phyloP scores from a whole-genome alignment of 2,329 filamentous ascomycete species.

The Colletotrichum shisoi region DNA sequence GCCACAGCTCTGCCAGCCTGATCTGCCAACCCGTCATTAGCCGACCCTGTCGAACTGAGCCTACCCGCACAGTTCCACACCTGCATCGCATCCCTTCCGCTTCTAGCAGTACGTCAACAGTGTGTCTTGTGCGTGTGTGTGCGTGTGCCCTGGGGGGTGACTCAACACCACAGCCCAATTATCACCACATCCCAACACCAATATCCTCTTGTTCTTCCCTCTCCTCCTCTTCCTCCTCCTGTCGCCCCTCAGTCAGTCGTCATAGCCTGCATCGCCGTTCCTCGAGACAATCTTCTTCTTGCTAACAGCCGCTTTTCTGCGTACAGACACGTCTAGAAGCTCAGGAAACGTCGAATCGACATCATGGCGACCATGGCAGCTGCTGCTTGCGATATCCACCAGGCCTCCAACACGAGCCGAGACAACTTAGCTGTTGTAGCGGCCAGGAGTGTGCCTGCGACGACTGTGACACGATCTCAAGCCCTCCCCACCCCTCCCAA shows the following conservation, averaged over 20 bases:
- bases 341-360: slow-evolving; percentile 46
- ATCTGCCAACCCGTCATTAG: slow-evolving; percentile 42
- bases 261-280: not conserved
- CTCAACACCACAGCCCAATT: slow-evolving; percentile 34
- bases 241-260: not conserved
- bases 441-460: slow-evolving; percentile 68
- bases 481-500: slow-evolving; percentile 89
- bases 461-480: slow-evolving; percentile 64
- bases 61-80: slow-evolving; percentile 42
- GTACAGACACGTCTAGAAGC: slow-evolving; percentile 58
- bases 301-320: slow-evolving; percentile 47
- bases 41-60: slow-evolving; percentile 33
- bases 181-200: slow-evolving; percentile 40
- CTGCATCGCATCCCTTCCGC: slow-evolving; percentile 41
- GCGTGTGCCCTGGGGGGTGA: slow-evolving; percentile 21
- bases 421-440: slow-evolving; percentile 78
- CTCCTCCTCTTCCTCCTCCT: slow-evolving; percentile 2
- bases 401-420: slow-evolving; percentile 65
- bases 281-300: slow-evolving; percentile 1
- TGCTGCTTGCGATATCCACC: slow-evolving; percentile 72
- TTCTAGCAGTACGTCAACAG: slow-evolving; percentile 42
- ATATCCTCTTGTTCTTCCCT: slow-evolving; percentile 34
- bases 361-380: slow-evolving; percentile 72
- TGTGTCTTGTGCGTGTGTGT: not conserved
- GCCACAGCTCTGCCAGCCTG: slow-evolving; percentile 58